phyloP scores from a whole-genome alignment of 192 early-diverging fungal genomes.

The Coemansia sp. region DNA sequence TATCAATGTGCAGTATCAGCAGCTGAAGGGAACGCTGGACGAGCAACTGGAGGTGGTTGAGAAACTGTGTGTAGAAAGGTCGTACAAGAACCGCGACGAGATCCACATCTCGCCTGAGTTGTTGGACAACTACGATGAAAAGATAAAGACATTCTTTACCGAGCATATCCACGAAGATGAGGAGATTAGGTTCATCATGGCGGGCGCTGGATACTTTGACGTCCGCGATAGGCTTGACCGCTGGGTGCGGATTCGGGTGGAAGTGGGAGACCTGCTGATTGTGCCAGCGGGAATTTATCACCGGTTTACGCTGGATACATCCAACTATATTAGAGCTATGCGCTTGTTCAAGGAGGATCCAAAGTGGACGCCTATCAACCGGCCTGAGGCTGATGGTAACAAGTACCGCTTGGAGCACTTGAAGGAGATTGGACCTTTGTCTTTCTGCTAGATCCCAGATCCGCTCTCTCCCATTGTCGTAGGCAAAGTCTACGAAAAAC shows the following conservation, averaged over 20 bases:
- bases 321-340: slow-evolving; percentile 88
- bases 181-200: slow-evolving; percentile 92
- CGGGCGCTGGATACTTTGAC: slow-evolving; percentile 94
- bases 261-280: slow-evolving; percentile 81
- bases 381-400: slow-evolving; percentile 68
- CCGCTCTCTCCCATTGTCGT: background rate
- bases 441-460: background rate
- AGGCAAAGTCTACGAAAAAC: background rate
- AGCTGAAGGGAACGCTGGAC: slow-evolving; percentile 56
- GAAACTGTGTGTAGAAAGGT: slow-evolving; percentile 69
- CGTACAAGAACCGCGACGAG: slow-evolving; percentile 93
- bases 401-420: slow-evolving; percentile 61
- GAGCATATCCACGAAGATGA: slow-evolving; percentile 98
- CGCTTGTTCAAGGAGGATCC: slow-evolving; percentile 84
- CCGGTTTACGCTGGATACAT: slow-evolving; percentile 89
- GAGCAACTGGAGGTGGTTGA: slow-evolving; percentile 69
- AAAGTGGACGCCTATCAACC: slow-evolving; percentile 82
- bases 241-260: slow-evolving; percentile 88
- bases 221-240: slow-evolving; percentile 64
- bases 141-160: slow-evolving; percentile 90
- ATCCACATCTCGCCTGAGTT: slow-evolving; percentile 80
- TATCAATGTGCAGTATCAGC: slow-evolving; percentile 80
- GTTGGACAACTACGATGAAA: slow-evolving; percentile 89
- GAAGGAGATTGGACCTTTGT: slow-evolving; percentile 18
- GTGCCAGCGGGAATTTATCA: slow-evolving; percentile 97